phyloP scores from a whole-genome alignment of 2,329 filamentous ascomycete species.

The Colletotrichum tropicale region DNA sequence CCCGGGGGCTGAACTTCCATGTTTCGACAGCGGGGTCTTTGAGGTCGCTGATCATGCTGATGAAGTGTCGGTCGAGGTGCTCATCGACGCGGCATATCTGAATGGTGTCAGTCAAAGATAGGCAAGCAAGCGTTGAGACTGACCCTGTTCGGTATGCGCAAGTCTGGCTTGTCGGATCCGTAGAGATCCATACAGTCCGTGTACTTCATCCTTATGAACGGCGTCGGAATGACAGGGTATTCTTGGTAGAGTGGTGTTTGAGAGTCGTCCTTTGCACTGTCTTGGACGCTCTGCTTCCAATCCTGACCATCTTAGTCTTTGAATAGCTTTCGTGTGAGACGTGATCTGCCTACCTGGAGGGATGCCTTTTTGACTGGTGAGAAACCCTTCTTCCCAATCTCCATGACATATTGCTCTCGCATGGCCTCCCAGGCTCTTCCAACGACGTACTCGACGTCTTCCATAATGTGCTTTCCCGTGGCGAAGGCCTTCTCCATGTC shows the following conservation, averaged over 20 bases:
- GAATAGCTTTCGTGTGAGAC: too few relatives aligned
- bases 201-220: conserved; percentile 71
- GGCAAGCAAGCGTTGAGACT: conserved; percentile 19
- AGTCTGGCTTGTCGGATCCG: conserved; percentile 91
- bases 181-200: conserved; percentile 78
- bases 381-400: conserved; percentile 31
- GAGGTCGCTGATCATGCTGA: conserved; percentile 76
- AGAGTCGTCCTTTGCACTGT: background rate
- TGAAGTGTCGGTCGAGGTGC: conserved; percentile 66
- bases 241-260: conserved; percentile 5
- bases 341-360: background rate
- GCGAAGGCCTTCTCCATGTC: conserved; percentile 95
- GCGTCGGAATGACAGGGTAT: conserved; percentile 28
- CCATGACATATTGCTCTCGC: conserved; percentile 41
- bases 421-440: conserved; percentile 57
- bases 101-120: conserved; percentile 18
- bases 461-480: conserved; percentile 72
- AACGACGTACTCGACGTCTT: conserved; percentile 54
- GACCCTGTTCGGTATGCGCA: conserved; percentile 74
- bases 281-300: conserved; percentile 16
- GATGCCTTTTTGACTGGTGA: conserved; percentile 27
- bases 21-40: conserved; percentile 74
- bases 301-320: background rate
- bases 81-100: conserved; percentile 72
- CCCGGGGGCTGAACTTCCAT: conserved; percentile 67